Evolutionary conservation across 106 monocot species (phyloP).

Genomic region (Agapanthus africanus): DNA sequence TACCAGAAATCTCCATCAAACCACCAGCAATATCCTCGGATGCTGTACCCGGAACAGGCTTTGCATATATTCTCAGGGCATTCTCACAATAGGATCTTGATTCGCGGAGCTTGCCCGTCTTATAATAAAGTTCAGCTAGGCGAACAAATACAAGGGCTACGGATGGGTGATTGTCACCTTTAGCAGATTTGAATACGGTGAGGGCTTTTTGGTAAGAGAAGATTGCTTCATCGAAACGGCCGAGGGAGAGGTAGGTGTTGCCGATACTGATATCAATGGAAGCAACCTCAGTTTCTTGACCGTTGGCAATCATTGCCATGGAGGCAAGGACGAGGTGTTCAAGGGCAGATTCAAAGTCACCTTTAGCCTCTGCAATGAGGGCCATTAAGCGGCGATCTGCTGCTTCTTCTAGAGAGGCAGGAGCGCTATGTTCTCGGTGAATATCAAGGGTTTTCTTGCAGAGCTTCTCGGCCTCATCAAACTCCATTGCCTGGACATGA

Average conservation of each 20-base stretch:
- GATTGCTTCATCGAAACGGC: constrained; percentile 44
- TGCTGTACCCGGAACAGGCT: constrained; percentile 42
- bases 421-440: constrained; percentile 48
- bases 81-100: constrained; percentile 58
- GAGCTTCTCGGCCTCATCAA: constrained; percentile 56
- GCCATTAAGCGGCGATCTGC: constrained; percentile 58
- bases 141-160: constrained; percentile 51
- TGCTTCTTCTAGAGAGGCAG: constrained; percentile 60
- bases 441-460: constrained; percentile 52
- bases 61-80: constrained; percentile 41
- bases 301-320: constrained; percentile 48
- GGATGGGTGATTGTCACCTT: constrained; percentile 46
- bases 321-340: constrained; percentile 61
- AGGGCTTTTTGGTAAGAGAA: constrained; percentile 66
- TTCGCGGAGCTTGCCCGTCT: constrained; percentile 44
- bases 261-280: constrained; percentile 47
- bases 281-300: constrained; percentile 47
- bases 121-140: constrained; percentile 54
- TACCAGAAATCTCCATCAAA: constrained; percentile 45
- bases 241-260: constrained; percentile 56
- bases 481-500: constrained; percentile 60
- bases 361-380: constrained; percentile 48
- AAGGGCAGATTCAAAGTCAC: constrained; percentile 51
- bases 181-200: constrained; percentile 49
- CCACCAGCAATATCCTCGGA: constrained; percentile 51